Percentiles rank a stretch among this genome's conserved stretches.
Evolutionary conservation across 1,139 yeast genomes (phyloP).

Genomic region (Blastobotrys proliferans): DNA sequence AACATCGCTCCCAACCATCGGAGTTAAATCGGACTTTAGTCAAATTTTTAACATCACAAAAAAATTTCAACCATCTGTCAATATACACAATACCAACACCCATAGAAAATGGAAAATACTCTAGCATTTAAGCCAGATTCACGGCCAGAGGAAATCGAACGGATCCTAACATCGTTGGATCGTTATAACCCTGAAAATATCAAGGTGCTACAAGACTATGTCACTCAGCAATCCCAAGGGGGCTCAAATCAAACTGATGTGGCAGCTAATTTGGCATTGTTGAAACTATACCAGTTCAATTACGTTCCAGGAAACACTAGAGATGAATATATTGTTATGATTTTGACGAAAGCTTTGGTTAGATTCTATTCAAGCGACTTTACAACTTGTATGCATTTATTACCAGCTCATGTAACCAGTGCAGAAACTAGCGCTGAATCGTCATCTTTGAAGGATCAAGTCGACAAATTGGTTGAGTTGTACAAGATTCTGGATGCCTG

Average conservation of each 20-base stretch:
- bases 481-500: slow-evolving; percentile 38
- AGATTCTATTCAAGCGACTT: slow-evolving; percentile 43
- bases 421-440: slow-evolving; percentile 24
- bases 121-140: slow-evolving; percentile 33
- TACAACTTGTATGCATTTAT: slow-evolving; percentile 41
- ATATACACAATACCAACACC: background rate
- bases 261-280: slow-evolving; percentile 44
- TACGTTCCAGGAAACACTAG: slow-evolving; percentile 28
- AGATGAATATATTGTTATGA: slow-evolving; percentile 40
- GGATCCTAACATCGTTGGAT: slow-evolving; percentile 39
- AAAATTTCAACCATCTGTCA: background rate
- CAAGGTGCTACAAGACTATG: slow-evolving; percentile 42
- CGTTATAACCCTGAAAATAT: slow-evolving; percentile 45
- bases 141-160: slow-evolving; percentile 39
- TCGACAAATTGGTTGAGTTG: slow-evolving; percentile 37
- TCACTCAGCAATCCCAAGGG: slow-evolving; percentile 38
- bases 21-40: background rate
- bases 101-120: slow-evolving; percentile 30
- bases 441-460: slow-evolving; percentile 34
- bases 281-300: slow-evolving; percentile 42
- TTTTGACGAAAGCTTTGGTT: slow-evolving; percentile 41
- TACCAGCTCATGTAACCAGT: slow-evolving; percentile 40
- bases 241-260: slow-evolving; percentile 37
- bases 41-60: background rate
- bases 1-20: background rate